Percentiles rank a stretch among this genome's conserved stretches.
Conservation (phyloP, 768 basidiomycete species). For the Phaeotremella fagi region DNA sequence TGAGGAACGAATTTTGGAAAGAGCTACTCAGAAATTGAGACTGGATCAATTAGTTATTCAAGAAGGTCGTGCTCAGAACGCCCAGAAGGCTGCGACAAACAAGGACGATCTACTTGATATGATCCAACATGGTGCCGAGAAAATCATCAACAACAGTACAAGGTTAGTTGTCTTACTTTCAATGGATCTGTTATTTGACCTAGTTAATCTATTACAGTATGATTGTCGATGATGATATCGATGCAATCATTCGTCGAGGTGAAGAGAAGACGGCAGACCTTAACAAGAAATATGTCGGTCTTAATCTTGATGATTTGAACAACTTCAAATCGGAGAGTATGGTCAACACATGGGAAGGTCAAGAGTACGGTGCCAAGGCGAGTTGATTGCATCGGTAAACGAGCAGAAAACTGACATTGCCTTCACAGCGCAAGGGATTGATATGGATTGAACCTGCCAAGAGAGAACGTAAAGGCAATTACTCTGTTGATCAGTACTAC, state of each 20-base stretch:
- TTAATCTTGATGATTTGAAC: slow-evolving; percentile 90
- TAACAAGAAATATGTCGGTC: slow-evolving; percentile 83
- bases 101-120: slow-evolving; percentile 97
- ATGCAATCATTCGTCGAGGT: slow-evolving; percentile 83
- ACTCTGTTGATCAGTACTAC: slow-evolving; percentile 93
- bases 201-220: slow-evolving; percentile 52
- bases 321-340: slow-evolving; percentile 94
- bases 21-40: slow-evolving; percentile 90
- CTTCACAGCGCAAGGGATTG: slow-evolving; percentile 26
- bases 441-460: slow-evolving; percentile 75
- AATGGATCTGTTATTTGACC: not conserved
- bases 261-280: slow-evolving; percentile 85
- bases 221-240: slow-evolving; percentile 82
- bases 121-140: slow-evolving; percentile 96
- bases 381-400: slow-evolving; percentile 29
- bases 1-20: slow-evolving; percentile 89
- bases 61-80: slow-evolving; percentile 72
- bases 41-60: slow-evolving; percentile 96
- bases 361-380: slow-evolving; percentile 78
- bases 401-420: slow-evolving; percentile 16
- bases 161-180: slow-evolving; percentile 53
- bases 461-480: slow-evolving; percentile 79
- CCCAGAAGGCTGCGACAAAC: slow-evolving; percentile 74
- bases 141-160: slow-evolving; percentile 78
- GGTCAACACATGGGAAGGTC: slow-evolving; percentile 86